Base-by-base conservation (phyloP, 2,329 filamentous ascomycete genomes). In the Cordyceps cicadae region DNA sequence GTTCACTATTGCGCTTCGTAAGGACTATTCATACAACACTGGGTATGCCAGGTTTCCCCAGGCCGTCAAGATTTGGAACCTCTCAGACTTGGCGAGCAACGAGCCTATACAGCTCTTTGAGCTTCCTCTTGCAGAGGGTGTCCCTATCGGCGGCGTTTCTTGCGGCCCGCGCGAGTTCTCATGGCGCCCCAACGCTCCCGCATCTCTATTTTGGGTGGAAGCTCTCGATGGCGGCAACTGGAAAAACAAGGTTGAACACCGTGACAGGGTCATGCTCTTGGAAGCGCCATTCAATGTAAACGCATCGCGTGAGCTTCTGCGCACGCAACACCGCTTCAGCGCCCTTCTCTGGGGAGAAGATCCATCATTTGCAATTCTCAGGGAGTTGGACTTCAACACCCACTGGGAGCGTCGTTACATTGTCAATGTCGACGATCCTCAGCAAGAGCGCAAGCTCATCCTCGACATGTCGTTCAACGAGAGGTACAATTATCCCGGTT, bases 391-490 rank as follows among this genome's bases (percentile, higher is more conserved):
- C 9, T 54, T 59, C 7, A 48, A 59, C 19, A 34, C 12, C 5
- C 49, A 59, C 29, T 53, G 57, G 57, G 50, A 59, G 29, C 57
- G 57, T 17, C 49, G 57, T n/a, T 59, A 37, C 12, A 59, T 59
- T 46, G 57, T 59, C 57, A 59, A 59, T 24, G 50, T 59, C 14
- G 50, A 54, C 15, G 26, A 59, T 19, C 50, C 49, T 7, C n/a
- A 48, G 8, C 57, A 59, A 17, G 29, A 48, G 19, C 57, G n/a
- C 17, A 53, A 53, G 39, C 49, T 46, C 39, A 59, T 59, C 9
- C 3, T 53, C 26, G 50, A 59, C 26, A 48, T 59, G 19, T 59
- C 57, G 7, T 53, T 39, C 37, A 21, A 59, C 5, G 57, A 59
- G 26, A 53, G 41, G 21, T 59, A 59, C 49, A 51, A 53, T 19